phyloP scores from a whole-genome alignment of 257 asterid genomes.

The Coffea canephora region DNA sequence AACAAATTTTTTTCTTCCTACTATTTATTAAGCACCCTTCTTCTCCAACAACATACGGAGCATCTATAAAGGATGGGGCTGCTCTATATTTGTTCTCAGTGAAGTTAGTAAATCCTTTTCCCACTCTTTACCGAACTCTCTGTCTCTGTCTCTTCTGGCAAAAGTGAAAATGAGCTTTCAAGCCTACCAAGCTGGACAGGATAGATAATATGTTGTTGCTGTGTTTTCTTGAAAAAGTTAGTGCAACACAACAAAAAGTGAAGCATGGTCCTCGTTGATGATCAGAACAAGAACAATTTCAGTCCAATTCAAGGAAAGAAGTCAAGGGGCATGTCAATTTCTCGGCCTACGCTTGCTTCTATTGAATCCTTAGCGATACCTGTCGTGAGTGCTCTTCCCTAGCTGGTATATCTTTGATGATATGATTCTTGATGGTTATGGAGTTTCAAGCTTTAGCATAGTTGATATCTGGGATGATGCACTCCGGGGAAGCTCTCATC shows the following conservation, averaged over 20 bases:
- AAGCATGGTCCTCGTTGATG: conserved; percentile 4
- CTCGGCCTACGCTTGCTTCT: conserved; percentile 30
- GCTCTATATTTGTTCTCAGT: conserved; percentile 17
- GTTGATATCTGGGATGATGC: conserved; percentile 15
- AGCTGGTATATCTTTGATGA: not conserved
- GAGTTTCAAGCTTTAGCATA: not conserved
- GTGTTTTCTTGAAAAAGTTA: not conserved
- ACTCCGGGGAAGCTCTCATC: not conserved
- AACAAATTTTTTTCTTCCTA: not conserved
- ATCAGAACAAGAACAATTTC: conserved; percentile 10
- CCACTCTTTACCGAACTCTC: conserved; percentile 3
- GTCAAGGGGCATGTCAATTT: conserved; percentile 1
- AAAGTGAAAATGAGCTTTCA: conserved; percentile 11
- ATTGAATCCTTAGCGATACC: conserved; percentile 47
- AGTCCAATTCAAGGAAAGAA: not conserved
- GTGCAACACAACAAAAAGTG: not conserved
- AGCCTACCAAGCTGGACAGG: not conserved
- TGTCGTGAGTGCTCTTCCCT: conserved; percentile 12
- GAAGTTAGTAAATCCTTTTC: conserved; percentile 30
- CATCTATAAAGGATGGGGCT: conserved; percentile 23
- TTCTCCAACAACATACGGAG: conserved; percentile 14
- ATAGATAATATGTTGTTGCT: not conserved
- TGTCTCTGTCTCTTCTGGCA: conserved; percentile 8
- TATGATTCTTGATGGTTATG: not conserved
- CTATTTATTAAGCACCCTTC: conserved; percentile 1